Evolutionary conservation across 352 stramenopile genomes (phyloP).

Genomic region (Globisporangium iwayamae): DNA sequence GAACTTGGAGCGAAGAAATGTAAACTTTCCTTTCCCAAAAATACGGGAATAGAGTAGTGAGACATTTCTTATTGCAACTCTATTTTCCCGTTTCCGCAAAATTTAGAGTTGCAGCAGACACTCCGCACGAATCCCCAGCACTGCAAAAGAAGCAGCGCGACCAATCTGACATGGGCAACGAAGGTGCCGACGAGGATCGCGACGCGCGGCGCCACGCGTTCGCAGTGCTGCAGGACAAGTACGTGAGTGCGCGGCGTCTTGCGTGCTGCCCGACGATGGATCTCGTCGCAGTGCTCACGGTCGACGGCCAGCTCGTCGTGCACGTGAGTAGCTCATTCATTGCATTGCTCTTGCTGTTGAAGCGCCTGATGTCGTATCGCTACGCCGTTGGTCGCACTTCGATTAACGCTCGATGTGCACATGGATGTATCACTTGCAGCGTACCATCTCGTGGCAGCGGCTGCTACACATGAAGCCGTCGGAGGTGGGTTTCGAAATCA

Average conservation of each 20-base stretch:
- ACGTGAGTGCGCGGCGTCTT: slow-evolving; percentile 41
- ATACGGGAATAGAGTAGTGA: too few relatives aligned
- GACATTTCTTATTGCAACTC: too few relatives aligned
- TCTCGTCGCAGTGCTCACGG: slow-evolving; percentile 63
- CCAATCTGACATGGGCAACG: not conserved
- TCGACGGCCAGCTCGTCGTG: slow-evolving; percentile 65
- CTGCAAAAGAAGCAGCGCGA: too few relatives aligned
- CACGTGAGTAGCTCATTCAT: slow-evolving; percentile 38
- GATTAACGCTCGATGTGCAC: not conserved
- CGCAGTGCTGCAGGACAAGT: slow-evolving; percentile 72
- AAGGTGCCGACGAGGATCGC: slow-evolving; percentile 1
- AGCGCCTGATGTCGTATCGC: not conserved
- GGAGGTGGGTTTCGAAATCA: slow-evolving; percentile 52
- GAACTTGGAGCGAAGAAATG: too few relatives aligned
- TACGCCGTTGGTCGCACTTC: not conserved
- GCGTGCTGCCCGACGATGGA: slow-evolving; percentile 78
- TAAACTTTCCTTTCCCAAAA: too few relatives aligned
- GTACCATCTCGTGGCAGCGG: slow-evolving; percentile 73
- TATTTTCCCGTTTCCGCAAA: too few relatives aligned
- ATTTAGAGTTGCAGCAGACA: too few relatives aligned
- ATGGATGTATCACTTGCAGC: slow-evolving; percentile 25
- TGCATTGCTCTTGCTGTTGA: too few relatives aligned
- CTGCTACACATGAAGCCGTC: slow-evolving; percentile 66
- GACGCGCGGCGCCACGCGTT: slow-evolving; percentile 26
- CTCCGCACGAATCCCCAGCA: too few relatives aligned